Base-by-base conservation (phyloP, 495 filamentous ascomycete genomes). In the Hypoxylon subgilvum region DNA sequence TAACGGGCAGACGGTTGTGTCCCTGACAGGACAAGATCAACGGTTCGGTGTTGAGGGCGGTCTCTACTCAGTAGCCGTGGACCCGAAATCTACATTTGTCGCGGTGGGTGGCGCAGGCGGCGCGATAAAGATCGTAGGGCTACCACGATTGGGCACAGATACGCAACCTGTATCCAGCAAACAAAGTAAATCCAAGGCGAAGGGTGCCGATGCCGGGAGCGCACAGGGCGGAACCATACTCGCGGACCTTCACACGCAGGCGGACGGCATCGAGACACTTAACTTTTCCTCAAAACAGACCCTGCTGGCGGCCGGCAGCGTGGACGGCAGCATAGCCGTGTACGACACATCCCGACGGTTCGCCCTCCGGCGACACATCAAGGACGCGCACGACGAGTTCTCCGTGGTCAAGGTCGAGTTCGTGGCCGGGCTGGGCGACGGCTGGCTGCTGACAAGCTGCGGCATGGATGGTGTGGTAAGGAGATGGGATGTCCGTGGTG, bases 321-420 rank as follows among this genome's bases (percentile, higher is more conserved):
- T 97, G 2, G 95, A 99, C 71, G 92, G 92, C 32, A 88, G 81
- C 31, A 92, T 99, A 63, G 89, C 85, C 13, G 79, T 99, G 5
- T 97, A 90, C 65, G 95, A 99, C 72, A 83, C 86, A 0, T 82
- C 89, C 27, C 86, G 91, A 42, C 82, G 86, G 4, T 97, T 95
- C 65, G 90, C 92, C 0, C 81, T 93, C 31, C 79, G 94, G 28
- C 75, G 88, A 41, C 85, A 93, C 67, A 89, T 96, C 48, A 74
- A 78, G 49, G 88, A 86, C 25, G 94, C 91, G 5, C 88, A 97
- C 71, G 86, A 92, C 16, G 93, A 88, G 28, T 84, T 79, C 57
- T 84, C 88, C 10, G 89, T 97, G 9, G 92, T 97, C 46, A 92
- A 94, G 74, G 86, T 97, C 6, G 92, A 96, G 54, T 99, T 97